Conservation (phyloP, 805 yeast genomes). For the Barnettozyma sp. region DNA sequence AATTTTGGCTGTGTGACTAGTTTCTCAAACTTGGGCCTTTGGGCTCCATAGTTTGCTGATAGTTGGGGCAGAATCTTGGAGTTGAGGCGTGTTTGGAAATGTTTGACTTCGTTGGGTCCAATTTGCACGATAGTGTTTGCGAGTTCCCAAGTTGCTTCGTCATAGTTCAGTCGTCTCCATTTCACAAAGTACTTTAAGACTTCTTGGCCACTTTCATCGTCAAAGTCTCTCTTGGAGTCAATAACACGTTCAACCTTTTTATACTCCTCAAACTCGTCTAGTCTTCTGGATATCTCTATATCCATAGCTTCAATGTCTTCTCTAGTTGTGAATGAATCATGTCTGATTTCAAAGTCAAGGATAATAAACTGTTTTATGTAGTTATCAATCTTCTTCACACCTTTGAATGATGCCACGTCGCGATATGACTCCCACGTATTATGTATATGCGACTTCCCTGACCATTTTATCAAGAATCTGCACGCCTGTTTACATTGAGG, state of each 20-base stretch:
- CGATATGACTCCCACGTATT: conserved; percentile 86
- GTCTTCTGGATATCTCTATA: conserved; percentile 75
- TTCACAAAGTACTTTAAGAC: conserved; percentile 79
- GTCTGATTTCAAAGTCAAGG: conserved; percentile 66
- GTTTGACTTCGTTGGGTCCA: conserved; percentile 78
- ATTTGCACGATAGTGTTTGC: conserved; percentile 80
- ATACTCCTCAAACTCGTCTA: conserved; percentile 79
- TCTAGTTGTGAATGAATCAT: conserved; percentile 74
- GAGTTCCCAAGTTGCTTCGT: conserved; percentile 95
- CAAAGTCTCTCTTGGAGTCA: conserved; percentile 63
- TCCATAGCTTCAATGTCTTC: conserved; percentile 95
- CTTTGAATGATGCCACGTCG: conserved; percentile 44
- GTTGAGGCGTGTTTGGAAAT: conserved; percentile 71
- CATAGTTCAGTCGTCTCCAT: conserved; percentile 91
- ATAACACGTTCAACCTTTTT: conserved; percentile 86
- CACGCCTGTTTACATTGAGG: conserved; percentile 53
- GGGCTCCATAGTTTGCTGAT: conserved; percentile 66
- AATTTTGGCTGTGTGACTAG: conserved; percentile 80
- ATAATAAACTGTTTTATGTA: conserved; percentile 75
- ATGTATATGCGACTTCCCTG: conserved; percentile 80
- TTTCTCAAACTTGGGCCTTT: conserved; percentile 86
- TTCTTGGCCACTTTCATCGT: conserved; percentile 51
- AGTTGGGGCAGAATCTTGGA: conserved; percentile 80
- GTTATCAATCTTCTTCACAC: conserved; percentile 82
- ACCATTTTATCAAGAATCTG: conserved; percentile 76